These are phyloP conservation scores for Schizonepeta tenuifolia DNA, from an alignment of 257 asterid species.

Conservation along the genomic window DNA sequence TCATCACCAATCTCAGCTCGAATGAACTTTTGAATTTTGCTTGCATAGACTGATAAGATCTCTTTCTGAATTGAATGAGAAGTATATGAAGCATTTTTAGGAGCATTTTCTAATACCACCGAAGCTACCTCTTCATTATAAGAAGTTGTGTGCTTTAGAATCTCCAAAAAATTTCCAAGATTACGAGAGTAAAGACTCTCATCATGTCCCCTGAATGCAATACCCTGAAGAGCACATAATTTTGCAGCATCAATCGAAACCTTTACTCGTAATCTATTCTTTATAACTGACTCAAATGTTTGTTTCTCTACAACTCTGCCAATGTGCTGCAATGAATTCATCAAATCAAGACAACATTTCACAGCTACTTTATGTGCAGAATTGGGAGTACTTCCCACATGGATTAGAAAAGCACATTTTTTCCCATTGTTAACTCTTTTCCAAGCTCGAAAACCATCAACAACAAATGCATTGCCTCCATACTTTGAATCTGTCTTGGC, in stretches of 20 bases:
- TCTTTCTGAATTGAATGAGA: slow-evolving; percentile 1
- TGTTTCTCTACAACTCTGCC: background rate
- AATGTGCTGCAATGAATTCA: slow-evolving; percentile 10
- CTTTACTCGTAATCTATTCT: background rate
- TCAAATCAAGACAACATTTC: background rate
- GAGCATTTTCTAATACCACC: background rate
- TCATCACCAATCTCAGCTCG: slow-evolving; percentile 20
- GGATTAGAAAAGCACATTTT: background rate
- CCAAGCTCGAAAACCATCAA: slow-evolving; percentile 7
- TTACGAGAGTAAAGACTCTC: background rate
- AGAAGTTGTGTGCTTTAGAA: slow-evolving; percentile 9
- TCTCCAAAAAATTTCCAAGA: background rate
- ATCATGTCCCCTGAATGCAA: background rate
- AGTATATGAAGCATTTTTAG: slow-evolving; percentile 18
- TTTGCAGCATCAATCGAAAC: background rate
- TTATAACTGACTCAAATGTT: background rate
- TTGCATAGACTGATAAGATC: slow-evolving; percentile 5
- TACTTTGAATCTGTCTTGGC: background rate
- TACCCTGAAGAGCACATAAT: slow-evolving; percentile 3
- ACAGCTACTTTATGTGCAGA: background rate
- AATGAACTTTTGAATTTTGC: background rate
- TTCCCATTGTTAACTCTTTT: background rate
- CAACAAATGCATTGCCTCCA: background rate
- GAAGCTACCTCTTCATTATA: slow-evolving; percentile 2
- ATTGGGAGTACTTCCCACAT: background rate